These are phyloP conservation scores for Fusarium liriodendri DNA, from an alignment of 2,329 filamentous ascomycete genomes.

Conservation along the genomic window DNA sequence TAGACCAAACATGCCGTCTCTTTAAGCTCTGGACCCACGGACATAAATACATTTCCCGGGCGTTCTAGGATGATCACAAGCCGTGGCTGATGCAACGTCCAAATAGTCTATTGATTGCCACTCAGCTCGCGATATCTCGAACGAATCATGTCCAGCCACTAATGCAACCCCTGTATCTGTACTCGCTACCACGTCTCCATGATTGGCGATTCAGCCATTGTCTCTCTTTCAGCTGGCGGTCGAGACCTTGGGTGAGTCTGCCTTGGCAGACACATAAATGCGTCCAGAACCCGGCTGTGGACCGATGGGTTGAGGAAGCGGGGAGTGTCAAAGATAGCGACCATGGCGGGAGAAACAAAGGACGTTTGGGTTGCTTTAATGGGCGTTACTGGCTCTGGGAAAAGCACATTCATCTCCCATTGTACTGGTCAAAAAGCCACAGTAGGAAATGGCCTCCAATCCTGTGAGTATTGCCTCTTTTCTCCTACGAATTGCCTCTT, in stretches of 20 bases:
- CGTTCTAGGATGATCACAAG: background rate
- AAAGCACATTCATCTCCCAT: constrained; percentile 45
- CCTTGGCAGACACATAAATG: background rate
- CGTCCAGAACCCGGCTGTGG: background rate
- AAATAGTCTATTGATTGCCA: background rate
- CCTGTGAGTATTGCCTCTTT: background rate
- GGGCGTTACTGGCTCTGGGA: constrained; percentile 45
- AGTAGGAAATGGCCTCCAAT: constrained; percentile 38
- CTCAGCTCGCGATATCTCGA: background rate
- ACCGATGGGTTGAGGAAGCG: background rate
- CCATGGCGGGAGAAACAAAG: background rate
- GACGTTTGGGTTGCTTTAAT: constrained; percentile 15
- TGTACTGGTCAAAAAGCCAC: constrained; percentile 29
- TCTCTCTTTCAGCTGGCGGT: background rate
- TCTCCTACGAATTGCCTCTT: no score
- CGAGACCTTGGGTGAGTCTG: background rate
- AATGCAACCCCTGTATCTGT: background rate
- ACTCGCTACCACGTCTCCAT: background rate
- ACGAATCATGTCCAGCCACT: background rate
- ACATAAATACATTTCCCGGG: background rate
- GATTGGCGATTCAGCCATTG: background rate
- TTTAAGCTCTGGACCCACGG: background rate
- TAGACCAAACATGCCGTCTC: background rate
- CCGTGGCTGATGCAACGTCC: background rate
- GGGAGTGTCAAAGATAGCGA: background rate